A percentile compares a stretch with the other conserved stretches of the same genome.
phyloP scores from a whole-genome alignment of 441 rosid genomes.

The Omphalea diandra region DNA sequence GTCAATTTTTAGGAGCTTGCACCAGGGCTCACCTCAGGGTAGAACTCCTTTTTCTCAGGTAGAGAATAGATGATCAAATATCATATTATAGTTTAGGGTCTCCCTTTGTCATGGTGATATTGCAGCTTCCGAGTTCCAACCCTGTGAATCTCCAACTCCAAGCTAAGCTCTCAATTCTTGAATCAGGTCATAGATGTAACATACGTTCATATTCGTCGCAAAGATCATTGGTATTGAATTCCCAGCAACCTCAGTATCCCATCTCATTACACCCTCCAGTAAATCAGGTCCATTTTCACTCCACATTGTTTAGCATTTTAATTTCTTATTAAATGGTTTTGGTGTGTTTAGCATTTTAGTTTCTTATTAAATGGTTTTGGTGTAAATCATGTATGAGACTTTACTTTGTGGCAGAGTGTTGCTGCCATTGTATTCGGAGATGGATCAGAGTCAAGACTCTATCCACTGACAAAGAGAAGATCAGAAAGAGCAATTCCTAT shows the following conservation, averaged over 20 bases:
- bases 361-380: not conserved
- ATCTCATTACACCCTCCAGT: conserved; percentile 32
- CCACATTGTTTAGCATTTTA: not conserved
- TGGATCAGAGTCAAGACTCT: conserved; percentile 60
- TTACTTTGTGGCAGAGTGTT: conserved; percentile 50
- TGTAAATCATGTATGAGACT: conserved; percentile 7
- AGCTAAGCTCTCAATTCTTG: conserved; percentile 27
- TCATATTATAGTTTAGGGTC: not conserved
- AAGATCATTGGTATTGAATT: conserved; percentile 34
- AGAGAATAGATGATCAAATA: conserved; percentile 75
- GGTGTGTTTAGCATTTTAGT: not conserved
- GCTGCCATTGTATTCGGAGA: conserved; percentile 83
- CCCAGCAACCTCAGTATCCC: conserved; percentile 36
- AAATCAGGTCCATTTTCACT: conserved; percentile 39
- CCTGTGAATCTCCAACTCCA: conserved; percentile 20
- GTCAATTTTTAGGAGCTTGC: conserved; percentile 10
- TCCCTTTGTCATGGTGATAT: conserved; percentile 36
- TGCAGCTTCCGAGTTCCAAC: conserved; percentile 36
- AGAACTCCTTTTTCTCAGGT: conserved; percentile 93
- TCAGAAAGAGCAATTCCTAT: conserved; percentile 82
- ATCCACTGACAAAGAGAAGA: conserved; percentile 77
- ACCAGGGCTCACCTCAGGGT: conserved; percentile 67
- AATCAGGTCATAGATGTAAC: conserved; percentile 22
- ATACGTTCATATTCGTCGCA: conserved; percentile 27
- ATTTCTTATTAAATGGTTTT: not conserved